Evolutionary conservation across 345 rosid genomes (phyloP).

Genomic region (Citrus trifoliata): DNA sequence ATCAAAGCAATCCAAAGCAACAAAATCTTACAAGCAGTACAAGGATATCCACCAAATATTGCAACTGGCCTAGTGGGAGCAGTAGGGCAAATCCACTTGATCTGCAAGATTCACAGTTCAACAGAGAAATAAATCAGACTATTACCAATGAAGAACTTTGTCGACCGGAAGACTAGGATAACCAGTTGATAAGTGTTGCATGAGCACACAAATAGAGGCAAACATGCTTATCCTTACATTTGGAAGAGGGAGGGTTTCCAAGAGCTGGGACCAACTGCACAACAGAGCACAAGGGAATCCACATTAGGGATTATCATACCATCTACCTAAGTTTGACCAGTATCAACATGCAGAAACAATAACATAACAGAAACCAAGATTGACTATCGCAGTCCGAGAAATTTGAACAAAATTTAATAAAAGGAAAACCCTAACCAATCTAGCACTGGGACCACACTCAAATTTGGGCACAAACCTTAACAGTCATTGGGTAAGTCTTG

Average conservation of each 20-base stretch:
- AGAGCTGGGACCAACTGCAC: constrained; percentile 68
- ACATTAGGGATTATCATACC: constrained; percentile 8
- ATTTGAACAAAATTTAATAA: constrained; percentile 1
- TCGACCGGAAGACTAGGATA: background rate
- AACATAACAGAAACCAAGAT: constrained; percentile 6
- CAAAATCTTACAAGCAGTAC: constrained; percentile 72
- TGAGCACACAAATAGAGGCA: constrained; percentile 11
- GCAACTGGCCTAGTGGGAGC: constrained; percentile 74
- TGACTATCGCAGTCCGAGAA: background rate
- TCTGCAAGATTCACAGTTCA: constrained; percentile 30
- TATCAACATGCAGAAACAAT: constrained; percentile 11
- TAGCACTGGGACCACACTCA: constrained; percentile 25
- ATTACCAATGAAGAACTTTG: background rate
- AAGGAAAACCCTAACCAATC: background rate
- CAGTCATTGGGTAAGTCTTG: constrained; percentile 8
- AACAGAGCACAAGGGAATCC: constrained; percentile 18
- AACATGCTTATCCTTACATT: constrained; percentile 42
- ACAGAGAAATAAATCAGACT: background rate
- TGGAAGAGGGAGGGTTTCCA: constrained; percentile 68
- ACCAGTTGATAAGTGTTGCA: constrained; percentile 3
- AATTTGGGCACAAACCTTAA: constrained; percentile 8
- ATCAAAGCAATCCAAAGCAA: background rate
- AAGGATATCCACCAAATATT: constrained; percentile 65
- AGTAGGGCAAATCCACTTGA: constrained; percentile 89
- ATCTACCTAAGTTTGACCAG: background rate